Evolutionary conservation across 257 asterid genomes (phyloP).

Genomic region (Mitragyna speciosa): DNA sequence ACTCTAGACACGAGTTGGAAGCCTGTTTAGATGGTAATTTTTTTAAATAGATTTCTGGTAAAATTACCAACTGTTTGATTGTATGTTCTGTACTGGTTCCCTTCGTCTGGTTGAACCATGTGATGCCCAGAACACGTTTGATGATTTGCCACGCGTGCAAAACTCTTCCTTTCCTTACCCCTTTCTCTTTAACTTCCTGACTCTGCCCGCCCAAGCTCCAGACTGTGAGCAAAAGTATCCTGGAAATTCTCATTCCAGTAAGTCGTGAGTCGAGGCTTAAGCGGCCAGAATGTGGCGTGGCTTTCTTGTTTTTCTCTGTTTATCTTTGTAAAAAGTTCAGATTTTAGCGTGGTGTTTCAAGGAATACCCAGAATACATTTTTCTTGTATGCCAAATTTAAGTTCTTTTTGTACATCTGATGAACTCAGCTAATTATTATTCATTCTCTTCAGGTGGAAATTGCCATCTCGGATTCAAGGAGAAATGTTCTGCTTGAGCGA

Average conservation of each 20-base stretch:
- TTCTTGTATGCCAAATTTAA: background rate
- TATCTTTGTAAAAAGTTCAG: background rate
- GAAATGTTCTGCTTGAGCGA: slow-evolving; percentile 73
- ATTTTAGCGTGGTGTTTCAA: background rate
- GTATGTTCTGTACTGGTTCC: background rate
- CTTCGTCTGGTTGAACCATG: background rate
- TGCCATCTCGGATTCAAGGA: slow-evolving; percentile 9
- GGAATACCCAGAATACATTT: background rate
- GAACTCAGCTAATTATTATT: background rate
- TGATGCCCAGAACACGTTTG: slow-evolving; percentile 1
- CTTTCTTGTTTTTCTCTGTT: background rate
- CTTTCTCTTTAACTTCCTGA: background rate
- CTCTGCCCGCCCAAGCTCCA: background rate
- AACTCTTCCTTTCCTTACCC: background rate
- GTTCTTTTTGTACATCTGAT: background rate
- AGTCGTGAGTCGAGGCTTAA: background rate
- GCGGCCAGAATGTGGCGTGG: background rate
- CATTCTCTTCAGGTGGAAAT: slow-evolving; percentile 4
- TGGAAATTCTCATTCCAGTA: background rate
- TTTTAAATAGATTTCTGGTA: no score
- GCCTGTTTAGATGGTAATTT: background rate
- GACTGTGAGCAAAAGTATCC: background rate
- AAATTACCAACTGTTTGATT: no score
- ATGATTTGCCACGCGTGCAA: background rate
- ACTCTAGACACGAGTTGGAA: background rate